Evolutionary conservation across 768 basidiomycete genomes (phyloP).

Genomic region (Tulasnella sp.): DNA sequence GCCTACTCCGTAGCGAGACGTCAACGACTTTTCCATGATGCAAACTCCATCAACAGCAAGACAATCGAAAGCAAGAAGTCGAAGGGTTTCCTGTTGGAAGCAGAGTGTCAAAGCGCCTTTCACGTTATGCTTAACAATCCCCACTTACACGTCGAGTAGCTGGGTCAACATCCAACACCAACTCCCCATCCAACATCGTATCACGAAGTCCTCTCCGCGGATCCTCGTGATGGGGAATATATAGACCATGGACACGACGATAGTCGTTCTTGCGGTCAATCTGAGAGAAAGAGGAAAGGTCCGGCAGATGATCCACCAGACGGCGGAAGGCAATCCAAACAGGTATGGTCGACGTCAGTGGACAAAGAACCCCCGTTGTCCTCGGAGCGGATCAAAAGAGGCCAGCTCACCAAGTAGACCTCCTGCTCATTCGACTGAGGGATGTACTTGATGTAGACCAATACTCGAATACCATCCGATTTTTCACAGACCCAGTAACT

Average conservation of each 20-base stretch:
- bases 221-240: conserved; percentile 81
- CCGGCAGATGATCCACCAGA: not conserved
- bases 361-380: not conserved
- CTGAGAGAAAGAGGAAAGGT: conserved; percentile 31
- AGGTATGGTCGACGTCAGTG: not conserved
- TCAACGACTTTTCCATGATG: conserved; percentile 70
- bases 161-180: conserved; percentile 83
- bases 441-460: conserved; percentile 66
- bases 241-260: conserved; percentile 60
- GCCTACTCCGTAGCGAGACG: conserved; percentile 84
- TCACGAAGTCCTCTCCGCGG: conserved; percentile 55
- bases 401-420: conserved; percentile 62
- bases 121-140: not conserved
- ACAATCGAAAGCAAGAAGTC: conserved; percentile 87
- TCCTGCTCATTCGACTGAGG: conserved; percentile 33
- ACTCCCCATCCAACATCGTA: conserved; percentile 85
- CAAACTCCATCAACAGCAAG: conserved; percentile 77
- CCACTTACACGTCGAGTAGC: conserved; percentile 35
- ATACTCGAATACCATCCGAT: conserved; percentile 86
- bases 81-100: conserved; percentile 54
- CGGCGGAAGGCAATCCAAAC: not conserved
- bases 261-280: conserved; percentile 92
- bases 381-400: not conserved
- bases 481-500: conserved; percentile 99
- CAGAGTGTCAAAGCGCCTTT: not conserved